A percentile compares a stretch with the other conserved stretches of the same genome.
Conservation (phyloP, 2,329 filamentous ascomycete genomes). For the Talaromyces piceae region DNA sequence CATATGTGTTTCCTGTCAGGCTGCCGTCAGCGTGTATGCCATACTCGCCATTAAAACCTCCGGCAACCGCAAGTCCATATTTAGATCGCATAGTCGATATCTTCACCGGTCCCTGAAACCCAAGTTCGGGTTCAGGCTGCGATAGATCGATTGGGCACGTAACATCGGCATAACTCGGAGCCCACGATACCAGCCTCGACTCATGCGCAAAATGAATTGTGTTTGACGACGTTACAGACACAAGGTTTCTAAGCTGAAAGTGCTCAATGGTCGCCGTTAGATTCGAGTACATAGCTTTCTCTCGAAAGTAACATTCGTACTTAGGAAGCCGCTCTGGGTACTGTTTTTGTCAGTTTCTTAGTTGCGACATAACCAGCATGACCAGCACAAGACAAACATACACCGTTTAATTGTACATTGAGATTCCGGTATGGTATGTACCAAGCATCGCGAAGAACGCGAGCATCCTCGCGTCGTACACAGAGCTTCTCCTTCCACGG, state of each 20-base stretch:
- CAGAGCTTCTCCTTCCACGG: constrained; percentile 32
- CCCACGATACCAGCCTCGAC: constrained; percentile 43
- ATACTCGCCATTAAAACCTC: constrained; percentile 53
- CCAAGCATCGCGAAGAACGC: constrained; percentile 31
- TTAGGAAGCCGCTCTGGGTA: constrained; percentile 26
- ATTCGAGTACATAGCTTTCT: constrained; percentile 42
- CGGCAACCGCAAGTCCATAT: constrained; percentile 45
- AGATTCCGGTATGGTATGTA: constrained; percentile 37
- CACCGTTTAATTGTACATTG: constrained; percentile 19
- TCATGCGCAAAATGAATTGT: constrained; percentile 48
- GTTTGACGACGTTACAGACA: constrained; percentile 48
- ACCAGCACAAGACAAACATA: constrained; percentile 6
- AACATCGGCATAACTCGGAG: constrained; percentile 37
- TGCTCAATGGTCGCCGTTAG: constrained; percentile 48
- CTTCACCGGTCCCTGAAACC: constrained; percentile 32
- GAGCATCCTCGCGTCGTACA: constrained; percentile 30
- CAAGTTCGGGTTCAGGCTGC: constrained; percentile 31
- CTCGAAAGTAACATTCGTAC: constrained; percentile 42
- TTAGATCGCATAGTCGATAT: constrained; percentile 48
- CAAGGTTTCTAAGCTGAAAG: constrained; percentile 53
- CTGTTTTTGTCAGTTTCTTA: constrained; percentile 15
- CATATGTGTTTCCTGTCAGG: constrained; percentile 30
- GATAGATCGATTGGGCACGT: constrained; percentile 44
- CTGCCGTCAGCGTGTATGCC: constrained; percentile 38
- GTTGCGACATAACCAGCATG: too few relatives aligned